phyloP scores from a whole-genome alignment of 2,329 filamentous ascomycete species.

The Neopestalotiopsis sp. region DNA sequence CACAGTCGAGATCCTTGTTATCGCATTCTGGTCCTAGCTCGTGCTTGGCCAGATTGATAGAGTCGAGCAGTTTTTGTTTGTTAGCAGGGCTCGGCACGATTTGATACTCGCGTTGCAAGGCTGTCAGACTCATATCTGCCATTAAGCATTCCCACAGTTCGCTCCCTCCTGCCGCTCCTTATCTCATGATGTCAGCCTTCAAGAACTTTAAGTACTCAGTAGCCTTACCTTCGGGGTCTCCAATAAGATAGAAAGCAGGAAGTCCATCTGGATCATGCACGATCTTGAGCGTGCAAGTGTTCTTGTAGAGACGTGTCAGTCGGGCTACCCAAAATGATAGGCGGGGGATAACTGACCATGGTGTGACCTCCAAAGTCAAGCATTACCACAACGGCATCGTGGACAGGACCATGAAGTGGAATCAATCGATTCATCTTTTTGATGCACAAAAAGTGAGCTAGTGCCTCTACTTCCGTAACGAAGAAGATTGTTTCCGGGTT shows the following conservation, averaged over 20 bases:
- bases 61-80: conserved; percentile 18
- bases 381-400: conserved; percentile 20
- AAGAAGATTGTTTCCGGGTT: conserved; percentile 10
- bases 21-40: conserved; percentile 8
- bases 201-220: not conserved
- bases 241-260: conserved; percentile 20
- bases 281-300: conserved; percentile 22
- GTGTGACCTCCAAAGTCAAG: conserved; percentile 24
- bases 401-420: not conserved
- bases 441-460: conserved; percentile 19
- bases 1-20: conserved; percentile 3
- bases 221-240: conserved; percentile 15
- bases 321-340: not conserved
- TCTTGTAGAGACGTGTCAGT: conserved; percentile 10
- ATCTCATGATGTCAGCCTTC: not conserved
- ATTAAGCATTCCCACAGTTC: conserved; percentile 22
- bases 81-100: not conserved
- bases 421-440: conserved; percentile 15
- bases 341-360: conserved; percentile 18
- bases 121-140: not conserved
- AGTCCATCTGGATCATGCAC: conserved; percentile 13
- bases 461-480: conserved; percentile 22
- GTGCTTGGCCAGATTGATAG: conserved; percentile 12
- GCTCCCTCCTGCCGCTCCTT: conserved; percentile 21
- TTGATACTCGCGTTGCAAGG: not conserved